phyloP scores from a whole-genome alignment of 2,329 filamentous ascomycete species.

The Colletotrichum magnum region DNA sequence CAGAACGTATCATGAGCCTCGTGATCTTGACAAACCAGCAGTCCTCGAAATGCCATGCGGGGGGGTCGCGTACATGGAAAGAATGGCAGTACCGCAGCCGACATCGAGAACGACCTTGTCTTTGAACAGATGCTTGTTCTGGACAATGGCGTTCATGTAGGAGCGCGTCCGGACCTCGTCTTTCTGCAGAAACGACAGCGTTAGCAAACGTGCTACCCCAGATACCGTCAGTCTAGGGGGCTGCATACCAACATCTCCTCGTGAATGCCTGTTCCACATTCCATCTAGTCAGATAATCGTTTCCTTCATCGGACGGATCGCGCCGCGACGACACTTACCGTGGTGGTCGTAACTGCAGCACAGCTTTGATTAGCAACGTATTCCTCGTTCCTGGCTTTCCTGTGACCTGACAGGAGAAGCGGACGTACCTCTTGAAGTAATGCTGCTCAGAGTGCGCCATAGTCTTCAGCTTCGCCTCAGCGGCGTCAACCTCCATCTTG shows the following conservation, averaged over 20 bases:
- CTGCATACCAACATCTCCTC: constrained; percentile 95
- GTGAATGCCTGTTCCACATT: constrained; percentile 79
- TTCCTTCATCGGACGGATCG: constrained; percentile 34
- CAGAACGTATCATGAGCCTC: not conserved
- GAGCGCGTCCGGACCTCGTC: constrained; percentile 97
- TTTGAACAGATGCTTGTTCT: constrained; percentile 96
- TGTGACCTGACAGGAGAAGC: constrained; percentile 28
- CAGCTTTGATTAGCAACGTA: constrained; percentile 40
- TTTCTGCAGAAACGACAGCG: constrained; percentile 72
- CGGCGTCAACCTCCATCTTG: constrained; percentile 72
- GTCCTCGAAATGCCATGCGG: not conserved
- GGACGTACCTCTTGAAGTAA: constrained; percentile 93
- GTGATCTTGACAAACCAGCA: not conserved
- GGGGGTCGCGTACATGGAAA: constrained; percentile 84
- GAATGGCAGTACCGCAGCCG: constrained; percentile 96
- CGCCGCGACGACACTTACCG: constrained; percentile 68
- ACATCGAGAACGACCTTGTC: constrained; percentile 91
- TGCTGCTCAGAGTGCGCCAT: constrained; percentile 97
- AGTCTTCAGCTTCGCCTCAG: constrained; percentile 74
- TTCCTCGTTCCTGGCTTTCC: not conserved
- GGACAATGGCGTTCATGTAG: constrained; percentile 97
- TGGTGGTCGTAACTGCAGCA: constrained; percentile 92
- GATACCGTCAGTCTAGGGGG: constrained; percentile 1
- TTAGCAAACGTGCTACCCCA: constrained; percentile 16
- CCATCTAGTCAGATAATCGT: constrained; percentile 24